Conservation (phyloP, 257 asterid species). For the Coffea canephora region DNA sequence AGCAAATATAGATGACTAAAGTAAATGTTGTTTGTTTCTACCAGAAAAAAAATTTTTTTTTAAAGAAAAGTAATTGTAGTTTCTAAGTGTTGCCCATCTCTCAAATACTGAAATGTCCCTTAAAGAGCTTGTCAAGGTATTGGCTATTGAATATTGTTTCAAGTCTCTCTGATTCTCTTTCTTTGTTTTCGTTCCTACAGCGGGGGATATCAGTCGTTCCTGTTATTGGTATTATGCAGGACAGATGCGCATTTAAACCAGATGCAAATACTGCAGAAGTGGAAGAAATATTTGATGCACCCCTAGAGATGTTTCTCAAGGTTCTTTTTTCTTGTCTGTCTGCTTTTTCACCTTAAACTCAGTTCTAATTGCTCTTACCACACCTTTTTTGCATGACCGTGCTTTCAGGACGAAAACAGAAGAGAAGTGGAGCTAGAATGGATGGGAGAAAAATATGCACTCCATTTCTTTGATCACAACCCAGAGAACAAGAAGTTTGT, state of each 20-base stretch:
- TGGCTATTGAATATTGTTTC: not conserved
- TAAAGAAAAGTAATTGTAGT: too few species aligned
- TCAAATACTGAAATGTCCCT: not conserved
- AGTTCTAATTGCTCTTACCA: conserved; percentile 2
- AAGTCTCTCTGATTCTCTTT: not conserved
- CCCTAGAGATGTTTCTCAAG: conserved; percentile 82
- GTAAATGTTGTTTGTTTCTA: not conserved
- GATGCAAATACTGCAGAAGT: conserved; percentile 65
- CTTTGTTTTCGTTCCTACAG: conserved; percentile 32
- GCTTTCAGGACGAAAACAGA: conserved; percentile 61
- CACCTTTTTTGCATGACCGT: not conserved
- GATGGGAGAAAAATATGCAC: conserved; percentile 56
- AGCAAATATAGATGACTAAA: not conserved
- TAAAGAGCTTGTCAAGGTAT: not conserved
- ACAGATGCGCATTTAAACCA: conserved; percentile 44
- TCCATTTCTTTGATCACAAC: conserved; percentile 68
- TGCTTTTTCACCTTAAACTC: conserved; percentile 6
- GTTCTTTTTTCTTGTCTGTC: conserved; percentile 24
- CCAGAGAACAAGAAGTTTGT: conserved; percentile 37
- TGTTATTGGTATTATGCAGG: conserved; percentile 73
- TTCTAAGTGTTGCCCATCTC: not conserved
- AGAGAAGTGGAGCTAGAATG: conserved; percentile 57
- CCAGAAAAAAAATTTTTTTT: too few species aligned
- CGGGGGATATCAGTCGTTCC: conserved; percentile 56
- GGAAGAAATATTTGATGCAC: conserved; percentile 72